Evolutionary conservation across 441 rosid species (phyloP).

Genomic region (Eruca vesicaria): DNA sequence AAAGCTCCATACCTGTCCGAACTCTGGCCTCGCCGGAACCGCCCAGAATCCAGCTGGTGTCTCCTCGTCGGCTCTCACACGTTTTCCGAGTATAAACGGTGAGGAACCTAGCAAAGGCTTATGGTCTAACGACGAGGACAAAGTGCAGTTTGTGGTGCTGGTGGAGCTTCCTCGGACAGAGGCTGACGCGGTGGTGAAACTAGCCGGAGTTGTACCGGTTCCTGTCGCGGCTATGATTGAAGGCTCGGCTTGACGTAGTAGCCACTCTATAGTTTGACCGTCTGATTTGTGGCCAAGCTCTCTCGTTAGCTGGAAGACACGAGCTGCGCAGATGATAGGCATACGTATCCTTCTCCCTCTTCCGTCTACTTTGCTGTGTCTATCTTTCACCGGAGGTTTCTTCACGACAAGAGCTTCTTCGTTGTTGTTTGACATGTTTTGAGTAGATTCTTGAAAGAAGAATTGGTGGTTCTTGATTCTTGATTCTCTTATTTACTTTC

Average conservation of each 20-base stretch:
- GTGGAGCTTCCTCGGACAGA: conserved; percentile 58
- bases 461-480: background rate
- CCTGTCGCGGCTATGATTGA: conserved; percentile 94
- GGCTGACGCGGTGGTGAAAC: conserved; percentile 70
- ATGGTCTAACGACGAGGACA: conserved; percentile 50
- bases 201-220: conserved; percentile 88
- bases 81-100: conserved; percentile 84
- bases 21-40: conserved; percentile 72
- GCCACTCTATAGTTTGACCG: conserved; percentile 96
- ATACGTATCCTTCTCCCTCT: conserved; percentile 90
- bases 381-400: conserved; percentile 90
- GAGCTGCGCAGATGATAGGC: conserved; percentile 97
- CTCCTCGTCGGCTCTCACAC: conserved; percentile 57
- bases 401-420: conserved; percentile 44
- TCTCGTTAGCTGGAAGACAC: conserved; percentile 88
- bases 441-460: background rate
- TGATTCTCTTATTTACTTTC: background rate
- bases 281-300: conserved; percentile 94
- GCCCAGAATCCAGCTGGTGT: conserved; percentile 80
- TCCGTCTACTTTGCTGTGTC: conserved; percentile 94
- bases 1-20: conserved; percentile 78
- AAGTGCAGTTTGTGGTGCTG: conserved; percentile 32
- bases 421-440: conserved; percentile 23
- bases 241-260: conserved; percentile 95
- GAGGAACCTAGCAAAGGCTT: conserved; percentile 53